Conservation (phyloP, 768 basidiomycete species). For the Russula griseocarnosa region DNA sequence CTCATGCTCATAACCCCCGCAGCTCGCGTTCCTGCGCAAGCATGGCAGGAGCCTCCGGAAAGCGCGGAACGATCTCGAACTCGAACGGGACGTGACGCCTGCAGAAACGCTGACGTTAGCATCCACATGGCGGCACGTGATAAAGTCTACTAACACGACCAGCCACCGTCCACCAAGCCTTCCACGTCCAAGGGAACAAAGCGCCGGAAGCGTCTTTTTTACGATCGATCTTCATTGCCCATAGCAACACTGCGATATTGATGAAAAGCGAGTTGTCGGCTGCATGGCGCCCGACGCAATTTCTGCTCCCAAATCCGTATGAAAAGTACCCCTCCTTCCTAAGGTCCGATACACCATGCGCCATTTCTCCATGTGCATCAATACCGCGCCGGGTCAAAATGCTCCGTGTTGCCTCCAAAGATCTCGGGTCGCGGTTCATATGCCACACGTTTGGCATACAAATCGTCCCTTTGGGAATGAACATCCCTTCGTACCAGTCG, state of each 20-base stretch:
- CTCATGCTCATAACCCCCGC: too few relatives aligned
- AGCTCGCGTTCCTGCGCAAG: too few relatives aligned
- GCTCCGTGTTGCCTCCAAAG: background rate
- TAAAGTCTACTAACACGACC: background rate
- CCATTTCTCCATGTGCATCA: background rate
- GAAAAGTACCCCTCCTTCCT: background rate
- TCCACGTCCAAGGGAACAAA: background rate
- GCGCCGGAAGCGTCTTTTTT: background rate
- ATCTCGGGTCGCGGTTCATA: slow-evolving; percentile 3
- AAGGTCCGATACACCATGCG: background rate
- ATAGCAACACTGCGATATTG: background rate
- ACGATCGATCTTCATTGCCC: background rate
- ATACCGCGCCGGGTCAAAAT: background rate
- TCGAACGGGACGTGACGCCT: slow-evolving; percentile 1
- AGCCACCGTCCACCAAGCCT: background rate
- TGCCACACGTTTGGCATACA: background rate
- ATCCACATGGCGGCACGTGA: background rate
- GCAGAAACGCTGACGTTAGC: background rate
- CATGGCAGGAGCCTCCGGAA: background rate
- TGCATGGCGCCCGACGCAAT: background rate
- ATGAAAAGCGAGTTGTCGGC: slow-evolving; percentile 3
- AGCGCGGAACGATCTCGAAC: background rate
- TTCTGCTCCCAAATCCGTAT: background rate
- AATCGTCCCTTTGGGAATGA: background rate
- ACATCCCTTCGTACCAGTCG: slow-evolving; percentile 10